A percentile compares a stretch with the other conserved stretches of the same genome.
Evolutionary conservation across 768 basidiomycete genomes (phyloP).

Genomic region (Suillus tomentosus): DNA sequence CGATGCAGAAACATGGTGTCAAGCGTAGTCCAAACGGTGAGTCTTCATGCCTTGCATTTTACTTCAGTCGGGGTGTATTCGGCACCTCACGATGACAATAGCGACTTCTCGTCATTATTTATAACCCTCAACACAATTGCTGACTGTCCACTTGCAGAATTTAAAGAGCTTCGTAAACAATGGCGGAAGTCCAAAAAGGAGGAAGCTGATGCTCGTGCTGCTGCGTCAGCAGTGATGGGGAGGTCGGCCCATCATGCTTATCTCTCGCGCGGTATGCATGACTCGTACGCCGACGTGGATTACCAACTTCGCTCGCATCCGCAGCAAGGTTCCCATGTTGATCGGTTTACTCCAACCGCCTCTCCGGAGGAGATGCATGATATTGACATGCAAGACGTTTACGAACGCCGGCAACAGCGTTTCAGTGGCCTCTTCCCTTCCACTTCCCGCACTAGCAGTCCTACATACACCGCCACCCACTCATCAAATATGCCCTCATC

Average conservation of each 20-base stretch:
- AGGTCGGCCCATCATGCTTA: constrained; percentile 8
- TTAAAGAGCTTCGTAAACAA: constrained; percentile 95
- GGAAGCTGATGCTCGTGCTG: constrained; percentile 33
- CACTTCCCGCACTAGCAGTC: constrained; percentile 17
- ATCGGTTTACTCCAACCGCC: constrained; percentile 18
- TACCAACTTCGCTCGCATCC: constrained; percentile 21
- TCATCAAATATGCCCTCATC: constrained; percentile 27
- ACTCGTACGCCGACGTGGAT: constrained; percentile 27
- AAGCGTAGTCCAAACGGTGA: constrained; percentile 90
- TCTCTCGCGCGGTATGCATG: constrained; percentile 40
- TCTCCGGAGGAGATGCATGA: constrained; percentile 26
- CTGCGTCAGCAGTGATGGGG: constrained; percentile 24
- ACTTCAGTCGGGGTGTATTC: constrained; percentile 9
- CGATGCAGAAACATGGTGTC: constrained; percentile 95
- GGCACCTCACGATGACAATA: constrained; percentile 10
- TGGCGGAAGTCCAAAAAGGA: constrained; percentile 96
- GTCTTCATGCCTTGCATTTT: constrained; percentile 28
- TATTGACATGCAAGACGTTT: constrained; percentile 19
- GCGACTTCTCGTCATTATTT: constrained; percentile 12
- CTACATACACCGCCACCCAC: constrained; percentile 22
- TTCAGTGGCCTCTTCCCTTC: constrained; percentile 25
- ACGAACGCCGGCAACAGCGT: constrained; percentile 31
- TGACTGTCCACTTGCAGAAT: constrained; percentile 58
- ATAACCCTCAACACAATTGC: constrained; percentile 15
- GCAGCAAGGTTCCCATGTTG: constrained; percentile 30